These are phyloP conservation scores for Hondaea fermentalgiana DNA, from an alignment of 108 stramenopile genomes.

Conservation along the genomic window DNA sequence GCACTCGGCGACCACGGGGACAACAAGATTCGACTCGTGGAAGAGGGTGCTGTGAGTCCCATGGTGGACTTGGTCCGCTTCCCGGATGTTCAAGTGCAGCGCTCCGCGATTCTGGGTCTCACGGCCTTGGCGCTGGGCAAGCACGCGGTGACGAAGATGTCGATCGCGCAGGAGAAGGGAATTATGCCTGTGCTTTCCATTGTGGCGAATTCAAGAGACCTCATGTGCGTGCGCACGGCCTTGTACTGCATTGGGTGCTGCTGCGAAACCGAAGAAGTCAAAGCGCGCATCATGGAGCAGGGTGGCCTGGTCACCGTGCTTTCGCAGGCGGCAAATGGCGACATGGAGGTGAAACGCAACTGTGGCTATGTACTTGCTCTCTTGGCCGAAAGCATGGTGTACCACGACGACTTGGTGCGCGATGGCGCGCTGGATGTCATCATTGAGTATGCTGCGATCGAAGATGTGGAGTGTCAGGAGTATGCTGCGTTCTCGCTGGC, in stretches of 20 bases:
- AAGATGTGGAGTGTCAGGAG: slow-evolving; percentile 68
- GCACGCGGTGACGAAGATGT: slow-evolving; percentile 42
- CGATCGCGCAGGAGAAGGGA: slow-evolving; percentile 53
- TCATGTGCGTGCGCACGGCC: slow-evolving; percentile 47
- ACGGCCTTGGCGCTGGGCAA: slow-evolving; percentile 56
- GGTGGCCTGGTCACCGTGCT: slow-evolving; percentile 48
- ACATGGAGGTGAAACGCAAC: slow-evolving; percentile 64
- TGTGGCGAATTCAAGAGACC: slow-evolving; percentile 43
- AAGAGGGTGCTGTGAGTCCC: slow-evolving; percentile 57
- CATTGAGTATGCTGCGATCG: slow-evolving; percentile 54
- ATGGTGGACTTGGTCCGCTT: slow-evolving; percentile 60
- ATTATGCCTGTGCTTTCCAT: slow-evolving; percentile 46
- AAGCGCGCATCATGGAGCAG: slow-evolving; percentile 48
- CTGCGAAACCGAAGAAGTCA: slow-evolving; percentile 55
- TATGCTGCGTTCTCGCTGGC: slow-evolving; percentile 66
- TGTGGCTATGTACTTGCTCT: slow-evolving; percentile 62
- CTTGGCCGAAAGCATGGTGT: slow-evolving; percentile 55
- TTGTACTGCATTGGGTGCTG: slow-evolving; percentile 61
- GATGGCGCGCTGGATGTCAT: slow-evolving; percentile 53
- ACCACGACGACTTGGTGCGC: slow-evolving; percentile 49
- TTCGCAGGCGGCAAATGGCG: slow-evolving; percentile 36
- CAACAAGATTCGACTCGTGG: slow-evolving; percentile 50
- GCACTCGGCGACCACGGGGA: slow-evolving; percentile 56
- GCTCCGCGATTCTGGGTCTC: slow-evolving; percentile 56
- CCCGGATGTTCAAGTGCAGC: slow-evolving; percentile 60